Evolutionary conservation across 2,329 filamentous ascomycete genomes (phyloP).

Genomic region (Pseudopithomyces maydicus): DNA sequence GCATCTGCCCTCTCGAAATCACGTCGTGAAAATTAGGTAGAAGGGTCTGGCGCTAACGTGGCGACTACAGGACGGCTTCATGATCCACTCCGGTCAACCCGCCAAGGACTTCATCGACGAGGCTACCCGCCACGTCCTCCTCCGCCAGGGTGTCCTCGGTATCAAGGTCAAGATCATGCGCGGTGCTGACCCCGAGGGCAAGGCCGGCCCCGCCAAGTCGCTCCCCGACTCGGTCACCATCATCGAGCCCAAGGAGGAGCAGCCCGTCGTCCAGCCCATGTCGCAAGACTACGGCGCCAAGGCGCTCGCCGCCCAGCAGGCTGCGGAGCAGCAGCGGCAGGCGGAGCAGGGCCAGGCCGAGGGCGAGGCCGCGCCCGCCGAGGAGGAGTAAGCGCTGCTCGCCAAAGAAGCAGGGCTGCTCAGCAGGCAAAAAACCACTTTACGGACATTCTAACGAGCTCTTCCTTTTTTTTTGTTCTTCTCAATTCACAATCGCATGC

Average conservation of each 20-base stretch:
- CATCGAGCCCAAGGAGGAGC: slow-evolving; percentile 99
- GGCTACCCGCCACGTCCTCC: slow-evolving; percentile 98
- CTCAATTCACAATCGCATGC: neutral
- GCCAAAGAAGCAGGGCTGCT: neutral
- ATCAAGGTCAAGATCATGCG: slow-evolving; percentile 99
- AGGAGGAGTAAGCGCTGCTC: slow-evolving; percentile 37
- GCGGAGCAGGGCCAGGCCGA: slow-evolving; percentile 65
- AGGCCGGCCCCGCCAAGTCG: slow-evolving; percentile 95
- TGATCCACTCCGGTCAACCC: slow-evolving; percentile 99
- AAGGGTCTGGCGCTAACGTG: slow-evolving; percentile 21
- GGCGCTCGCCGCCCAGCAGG: slow-evolving; percentile 71
- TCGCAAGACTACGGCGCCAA: slow-evolving; percentile 99
- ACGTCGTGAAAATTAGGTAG: neutral
- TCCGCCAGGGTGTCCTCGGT: slow-evolving; percentile 98
- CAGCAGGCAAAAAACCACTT: slow-evolving; percentile 1
- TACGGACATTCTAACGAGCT: neutral
- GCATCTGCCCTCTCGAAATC: slow-evolving; percentile 43
- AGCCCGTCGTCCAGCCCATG: slow-evolving; percentile 90
- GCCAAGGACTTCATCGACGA: slow-evolving; percentile 99
- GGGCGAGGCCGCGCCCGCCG: slow-evolving; percentile 49
- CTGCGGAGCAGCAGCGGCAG: slow-evolving; percentile 64
- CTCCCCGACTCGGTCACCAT: slow-evolving; percentile 98
- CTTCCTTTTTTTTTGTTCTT: neutral
- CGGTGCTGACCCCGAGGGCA: slow-evolving; percentile 98
- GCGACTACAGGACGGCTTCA: slow-evolving; percentile 80